Evolutionary conservation across 257 asterid species (phyloP), one percentile per base, ranked within the genome.

Genomic region (Cynanchum wilfordii): DNA sequence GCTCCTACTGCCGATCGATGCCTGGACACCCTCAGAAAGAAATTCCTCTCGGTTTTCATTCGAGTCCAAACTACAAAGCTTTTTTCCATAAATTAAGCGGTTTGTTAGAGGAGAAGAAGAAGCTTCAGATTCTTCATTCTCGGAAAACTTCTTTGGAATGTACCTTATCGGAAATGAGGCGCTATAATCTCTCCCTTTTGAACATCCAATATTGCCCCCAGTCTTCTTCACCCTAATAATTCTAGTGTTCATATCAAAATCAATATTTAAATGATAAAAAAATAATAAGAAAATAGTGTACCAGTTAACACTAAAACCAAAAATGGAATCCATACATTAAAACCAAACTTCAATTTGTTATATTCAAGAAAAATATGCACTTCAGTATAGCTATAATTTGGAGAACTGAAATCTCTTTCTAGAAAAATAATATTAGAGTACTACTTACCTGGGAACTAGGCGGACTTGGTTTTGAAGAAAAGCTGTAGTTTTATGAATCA

Each of bases 371-470:
- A 36, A 56, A 33, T 76, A 12, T 29, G 66, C 44, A 56, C 38
- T 60, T 20, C 63, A 73, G 17, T 9, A 25, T 40, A 24, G 16
- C 59, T 13, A 15, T 30, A 30, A 15, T 25, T 57, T 27, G 19
- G 56, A 38, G 19, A 36, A 63, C 38, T 12, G 55, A 38, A 6
- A 47, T 22, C 54, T 60, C 12, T 69, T 25, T 63, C 22, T 13
- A n/a, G 8, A 8, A 59, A 71, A 69, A 10, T 59, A 38, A 73
- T 7, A 2, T 29, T 3, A 27, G 67, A 65, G 68, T 36, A 76
- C 47, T 38, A 63, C 88, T 77, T 62, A 90, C 98, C 91, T 82
- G 60, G 91, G 89, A 72, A 79, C 73, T 27, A 80, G 51, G 66
- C 75, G 75, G 63, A 77, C 58, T 74, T 79, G 80, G 73, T 10